Base-by-base conservation (phyloP, 2,329 filamentous ascomycete genomes). In the Metarhizium guizhouense region DNA sequence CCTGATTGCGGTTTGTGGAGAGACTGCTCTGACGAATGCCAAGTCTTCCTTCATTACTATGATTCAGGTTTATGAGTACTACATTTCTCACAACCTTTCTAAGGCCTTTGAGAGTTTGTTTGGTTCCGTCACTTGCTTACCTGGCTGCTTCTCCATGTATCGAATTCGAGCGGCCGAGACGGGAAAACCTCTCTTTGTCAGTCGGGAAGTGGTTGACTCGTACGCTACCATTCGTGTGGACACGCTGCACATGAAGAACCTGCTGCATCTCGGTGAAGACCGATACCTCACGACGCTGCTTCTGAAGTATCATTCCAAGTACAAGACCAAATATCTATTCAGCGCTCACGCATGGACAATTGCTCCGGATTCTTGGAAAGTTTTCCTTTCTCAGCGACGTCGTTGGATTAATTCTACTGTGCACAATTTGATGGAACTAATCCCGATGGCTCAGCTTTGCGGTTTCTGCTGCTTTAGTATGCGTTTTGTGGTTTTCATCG, bases 391-490 rank as follows among this genome's bases (percentile, higher is more conserved):
- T 30, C 94, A 99, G 75, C 90, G 94, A 79, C 93, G 94, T 78
- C 89, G 94, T 70, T 99, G 94, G 94, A 99, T 99, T 74, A 99
- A 99, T 79, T 96, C 92, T 56, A 99, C 94, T 0, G 90, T 99
- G 53, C 94, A 99, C 80, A 99, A 99, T 71, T 79, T 99, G 59
- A 88, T 95, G 60, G 94, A 99, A 71, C 86, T 99, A 59, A 93
- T 97, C 60, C 92, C 93, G 6, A 79, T 99, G 72, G 84, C 88
- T 59, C 89, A 97, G 70, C 87, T 99, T 52, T 99, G 94, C 72
- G 94, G 94, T 74, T 99, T 99, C 86, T 99, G 94, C 80, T 99
- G 94, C 75, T 99, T 99, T 79, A 95, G 89, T 73, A 99, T 99
- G 94, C 87, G 94, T 65, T 99, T 99, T 72, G 83, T 99, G 57